Percentiles rank a stretch among this genome's conserved stretches.
These are phyloP conservation scores for Nyctanthes arbortristis DNA, from an alignment of 257 asterid species.

Conservation along the genomic window DNA sequence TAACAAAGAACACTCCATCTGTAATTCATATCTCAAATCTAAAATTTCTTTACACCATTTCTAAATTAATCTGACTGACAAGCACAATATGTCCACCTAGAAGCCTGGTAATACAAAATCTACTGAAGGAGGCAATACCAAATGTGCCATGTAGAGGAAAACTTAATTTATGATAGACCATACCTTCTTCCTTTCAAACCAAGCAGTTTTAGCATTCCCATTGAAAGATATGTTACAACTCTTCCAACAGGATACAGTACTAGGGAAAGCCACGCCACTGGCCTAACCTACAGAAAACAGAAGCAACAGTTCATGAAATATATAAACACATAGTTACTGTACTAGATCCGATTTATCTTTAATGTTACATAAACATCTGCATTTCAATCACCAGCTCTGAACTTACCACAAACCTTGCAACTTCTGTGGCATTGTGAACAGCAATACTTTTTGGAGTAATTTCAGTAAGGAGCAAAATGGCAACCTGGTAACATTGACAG, in stretches of 20 bases:
- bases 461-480: constrained; percentile 83
- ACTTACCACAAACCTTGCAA: constrained; percentile 86
- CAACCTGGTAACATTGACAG: constrained; percentile 9
- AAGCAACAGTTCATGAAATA: constrained; percentile 31
- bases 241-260: constrained; percentile 95
- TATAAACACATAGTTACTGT: constrained; percentile 3
- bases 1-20: not conserved
- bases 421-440: not conserved
- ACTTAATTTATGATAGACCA: constrained; percentile 5
- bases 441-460: constrained; percentile 1
- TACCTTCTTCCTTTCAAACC: constrained; percentile 97
- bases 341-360: constrained; percentile 6
- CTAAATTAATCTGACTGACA: constrained; percentile 8
- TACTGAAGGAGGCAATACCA: not conserved
- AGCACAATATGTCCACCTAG: constrained; percentile 1
- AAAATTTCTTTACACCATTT: constrained; percentile 9
- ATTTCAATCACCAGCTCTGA: constrained; percentile 24
- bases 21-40: not conserved
- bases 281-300: constrained; percentile 81
- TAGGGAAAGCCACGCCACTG: constrained; percentile 98
- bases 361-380: not conserved
- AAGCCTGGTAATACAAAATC: not conserved
- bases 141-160: constrained; percentile 12
- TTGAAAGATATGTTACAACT: constrained; percentile 90
- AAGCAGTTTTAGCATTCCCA: constrained; percentile 97